Evolutionary conservation across 2,329 filamentous ascomycete species (phyloP).

Genomic region (Epichloe gansuensis): DNA sequence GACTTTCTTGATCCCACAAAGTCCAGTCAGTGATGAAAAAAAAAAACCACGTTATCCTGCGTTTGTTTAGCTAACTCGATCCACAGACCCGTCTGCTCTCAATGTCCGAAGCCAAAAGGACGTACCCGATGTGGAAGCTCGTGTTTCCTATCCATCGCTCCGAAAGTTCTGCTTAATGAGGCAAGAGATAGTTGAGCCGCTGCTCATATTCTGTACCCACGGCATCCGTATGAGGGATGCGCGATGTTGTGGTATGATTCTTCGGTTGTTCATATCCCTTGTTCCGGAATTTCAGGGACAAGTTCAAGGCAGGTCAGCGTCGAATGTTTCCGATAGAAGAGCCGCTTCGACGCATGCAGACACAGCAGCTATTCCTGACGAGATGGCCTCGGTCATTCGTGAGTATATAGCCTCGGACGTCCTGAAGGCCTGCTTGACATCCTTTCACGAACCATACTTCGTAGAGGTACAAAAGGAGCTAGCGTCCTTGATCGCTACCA

Average conservation of each 20-base stretch:
- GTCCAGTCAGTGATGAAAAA: slow-evolving; percentile 36
- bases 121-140: not conserved
- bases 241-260: slow-evolving; percentile 72
- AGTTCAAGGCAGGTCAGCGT: slow-evolving; percentile 8
- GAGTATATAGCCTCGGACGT: slow-evolving; percentile 86
- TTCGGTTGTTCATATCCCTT: slow-evolving; percentile 75
- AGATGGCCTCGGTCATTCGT: slow-evolving; percentile 55
- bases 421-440: slow-evolving; percentile 78
- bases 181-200: slow-evolving; percentile 66
- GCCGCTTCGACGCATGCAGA: slow-evolving; percentile 15
- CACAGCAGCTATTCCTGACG: slow-evolving; percentile 34
- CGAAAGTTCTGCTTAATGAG: slow-evolving; percentile 73
- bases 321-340: slow-evolving; percentile 15
- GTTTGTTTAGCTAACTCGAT: slow-evolving; percentile 1
- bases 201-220: slow-evolving; percentile 85
- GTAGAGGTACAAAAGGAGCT: slow-evolving; percentile 92
- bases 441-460: slow-evolving; percentile 90
- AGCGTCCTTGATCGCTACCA: slow-evolving; percentile 73
- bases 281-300: slow-evolving; percentile 57
- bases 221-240: slow-evolving; percentile 82
- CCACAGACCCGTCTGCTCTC: slow-evolving; percentile 2
- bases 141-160: slow-evolving; percentile 43
- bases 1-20: slow-evolving; percentile 70
- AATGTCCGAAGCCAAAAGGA: not conserved
- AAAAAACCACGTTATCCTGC: not conserved